Conservation (phyloP, 1,284 basidiomycete genomes). For the Rhodotorula sp. region DNA sequence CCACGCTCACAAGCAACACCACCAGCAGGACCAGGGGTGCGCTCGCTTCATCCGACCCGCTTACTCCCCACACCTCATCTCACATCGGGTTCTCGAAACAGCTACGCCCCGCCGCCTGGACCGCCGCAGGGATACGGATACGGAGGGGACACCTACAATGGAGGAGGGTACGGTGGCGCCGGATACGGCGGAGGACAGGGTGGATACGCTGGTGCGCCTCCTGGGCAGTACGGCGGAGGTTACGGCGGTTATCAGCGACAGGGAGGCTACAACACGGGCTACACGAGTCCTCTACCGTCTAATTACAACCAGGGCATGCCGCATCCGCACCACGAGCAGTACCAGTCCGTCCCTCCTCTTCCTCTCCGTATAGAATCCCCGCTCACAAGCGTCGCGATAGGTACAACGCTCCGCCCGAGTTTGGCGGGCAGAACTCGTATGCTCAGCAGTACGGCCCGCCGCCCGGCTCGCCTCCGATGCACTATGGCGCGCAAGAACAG, state of each 20-base stretch:
- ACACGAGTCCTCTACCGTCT: not conserved
- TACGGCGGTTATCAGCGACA: not conserved
- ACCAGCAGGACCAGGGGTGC: slow-evolving; percentile 5
- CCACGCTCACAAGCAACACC: slow-evolving; percentile 1
- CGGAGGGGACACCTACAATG: not conserved
- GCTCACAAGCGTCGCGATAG: not conserved
- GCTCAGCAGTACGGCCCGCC: slow-evolving; percentile 23
- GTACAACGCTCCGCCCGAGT: slow-evolving; percentile 22
- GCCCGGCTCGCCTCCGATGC: slow-evolving; percentile 30
- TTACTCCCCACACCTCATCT: not conserved
- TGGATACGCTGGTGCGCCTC: slow-evolving; percentile 10
- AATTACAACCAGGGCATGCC: slow-evolving; percentile 18
- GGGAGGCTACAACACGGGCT: slow-evolving; percentile 22
- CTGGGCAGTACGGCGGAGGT: slow-evolving; percentile 6
- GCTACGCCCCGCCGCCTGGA: slow-evolving; percentile 1
- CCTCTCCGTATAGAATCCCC: too few species aligned
- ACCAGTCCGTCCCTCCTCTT: slow-evolving; percentile 15
- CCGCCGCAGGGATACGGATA: slow-evolving; percentile 6
- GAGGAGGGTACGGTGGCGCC: not conserved
- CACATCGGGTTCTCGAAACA: not conserved
- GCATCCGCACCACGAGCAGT: slow-evolving; percentile 17
- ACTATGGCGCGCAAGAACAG: slow-evolving; percentile 33
- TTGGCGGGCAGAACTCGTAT: slow-evolving; percentile 12
- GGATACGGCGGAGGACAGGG: not conserved
- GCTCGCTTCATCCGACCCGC: not conserved